phyloP scores from a whole-genome alignment of 257 asterid species.

The Nicotiana obtusifolia region DNA sequence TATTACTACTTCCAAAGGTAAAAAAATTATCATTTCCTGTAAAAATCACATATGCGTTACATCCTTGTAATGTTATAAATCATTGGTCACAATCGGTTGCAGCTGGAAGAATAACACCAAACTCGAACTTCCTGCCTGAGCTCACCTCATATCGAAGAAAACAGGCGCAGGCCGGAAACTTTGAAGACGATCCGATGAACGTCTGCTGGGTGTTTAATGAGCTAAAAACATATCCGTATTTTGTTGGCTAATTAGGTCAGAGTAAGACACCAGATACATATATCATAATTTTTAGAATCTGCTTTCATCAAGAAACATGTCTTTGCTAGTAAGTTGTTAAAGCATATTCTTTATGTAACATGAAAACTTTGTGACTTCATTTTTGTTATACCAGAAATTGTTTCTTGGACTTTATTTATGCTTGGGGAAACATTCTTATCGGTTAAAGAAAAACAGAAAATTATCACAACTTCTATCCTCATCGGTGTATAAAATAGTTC shows the following conservation, averaged over 20 bases:
- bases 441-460: neutral
- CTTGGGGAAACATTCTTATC: neutral
- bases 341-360: constrained; percentile 3
- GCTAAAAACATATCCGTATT: neutral
- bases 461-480: neutral
- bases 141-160: neutral
- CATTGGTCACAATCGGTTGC: constrained; percentile 11
- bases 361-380: neutral
- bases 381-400: neutral
- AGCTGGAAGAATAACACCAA: constrained; percentile 75
- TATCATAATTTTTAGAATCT: constrained; percentile 1
- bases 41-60: neutral
- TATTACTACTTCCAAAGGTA: constrained; percentile 88
- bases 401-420: neutral
- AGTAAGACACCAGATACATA: neutral
- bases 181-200: neutral
- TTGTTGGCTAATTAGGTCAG: neutral
- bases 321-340: constrained; percentile 4
- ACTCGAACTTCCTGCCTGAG: constrained; percentile 72
- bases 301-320: neutral
- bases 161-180: neutral
- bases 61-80: neutral
- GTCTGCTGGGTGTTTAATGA: neutral
- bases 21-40: neutral
- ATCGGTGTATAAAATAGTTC: neutral